Percentiles rank a stretch among this genome's conserved stretches.
phyloP scores from a whole-genome alignment of 176 grass and related monocot genomes.

The Avena sativa region DNA sequence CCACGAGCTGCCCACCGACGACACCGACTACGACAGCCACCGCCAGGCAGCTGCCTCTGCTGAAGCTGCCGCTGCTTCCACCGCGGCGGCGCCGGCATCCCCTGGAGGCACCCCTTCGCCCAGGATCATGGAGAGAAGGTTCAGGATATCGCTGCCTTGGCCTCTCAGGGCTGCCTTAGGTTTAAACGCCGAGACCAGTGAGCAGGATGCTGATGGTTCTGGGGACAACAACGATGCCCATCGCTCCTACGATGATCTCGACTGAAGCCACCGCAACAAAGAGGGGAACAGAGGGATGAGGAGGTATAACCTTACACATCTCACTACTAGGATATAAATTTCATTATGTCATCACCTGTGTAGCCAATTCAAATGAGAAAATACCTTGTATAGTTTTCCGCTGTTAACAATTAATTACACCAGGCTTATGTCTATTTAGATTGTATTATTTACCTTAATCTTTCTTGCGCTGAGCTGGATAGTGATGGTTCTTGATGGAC shows the following conservation, averaged over 20 bases:
- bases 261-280: conserved; percentile 52
- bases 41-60: not conserved
- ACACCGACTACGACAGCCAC: conserved; percentile 47
- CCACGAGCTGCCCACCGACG: conserved; percentile 81
- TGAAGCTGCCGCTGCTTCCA: not conserved
- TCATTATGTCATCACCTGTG: too few relatives aligned
- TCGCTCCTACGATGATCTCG: conserved; percentile 73
- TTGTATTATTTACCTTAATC: too few relatives aligned
- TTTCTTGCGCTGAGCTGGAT: too few relatives aligned
- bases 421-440: too few relatives aligned
- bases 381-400: too few relatives aligned
- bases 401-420: too few relatives aligned
- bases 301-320: conserved; percentile 36
- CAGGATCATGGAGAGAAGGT: conserved; percentile 73
- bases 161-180: conserved; percentile 55
- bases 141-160: conserved; percentile 95
- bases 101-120: conserved; percentile 38
- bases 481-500: too few relatives aligned
- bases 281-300: conserved; percentile 12
- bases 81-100: not conserved
- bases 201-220: conserved; percentile 41
- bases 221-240: conserved; percentile 17
- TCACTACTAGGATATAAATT: too few relatives aligned
- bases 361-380: too few relatives aligned
- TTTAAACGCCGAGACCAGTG: conserved; percentile 45